Evolutionary conservation across 139 green algal species (phyloP).

Genomic region (Coelastrella sp.): DNA sequence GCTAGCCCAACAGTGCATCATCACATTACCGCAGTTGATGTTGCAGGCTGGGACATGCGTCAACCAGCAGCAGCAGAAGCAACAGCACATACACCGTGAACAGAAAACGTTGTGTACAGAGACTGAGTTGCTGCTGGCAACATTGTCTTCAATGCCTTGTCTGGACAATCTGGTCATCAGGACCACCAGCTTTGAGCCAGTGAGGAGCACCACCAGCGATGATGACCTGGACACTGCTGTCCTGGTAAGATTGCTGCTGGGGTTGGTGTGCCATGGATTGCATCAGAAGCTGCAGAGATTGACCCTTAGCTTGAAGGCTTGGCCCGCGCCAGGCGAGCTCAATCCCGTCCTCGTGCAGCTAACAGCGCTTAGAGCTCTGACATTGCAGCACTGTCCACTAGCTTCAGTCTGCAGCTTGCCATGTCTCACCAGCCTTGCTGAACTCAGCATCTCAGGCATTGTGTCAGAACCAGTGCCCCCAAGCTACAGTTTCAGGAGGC

Average conservation of each 20-base stretch:
- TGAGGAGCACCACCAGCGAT: too few species aligned
- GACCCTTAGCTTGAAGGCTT: neutral
- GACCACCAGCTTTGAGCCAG: too few species aligned
- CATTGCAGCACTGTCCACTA: neutral
- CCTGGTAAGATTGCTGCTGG: too few species aligned
- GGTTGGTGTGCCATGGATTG: too few species aligned
- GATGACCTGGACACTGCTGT: too few species aligned
- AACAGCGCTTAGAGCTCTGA: neutral
- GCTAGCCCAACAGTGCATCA: neutral
- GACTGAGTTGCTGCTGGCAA: too few species aligned
- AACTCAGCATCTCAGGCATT: slow-evolving; percentile 1
- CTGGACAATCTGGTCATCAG: slow-evolving; percentile 12
- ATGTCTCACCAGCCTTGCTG: neutral
- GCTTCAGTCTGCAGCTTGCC: slow-evolving; percentile 21
- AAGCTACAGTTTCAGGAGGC: neutral
- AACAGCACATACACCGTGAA: too few species aligned
- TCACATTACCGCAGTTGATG: neutral
- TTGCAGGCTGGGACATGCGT: too few species aligned
- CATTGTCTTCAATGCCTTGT: neutral
- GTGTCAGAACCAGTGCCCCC: neutral
- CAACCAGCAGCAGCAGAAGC: neutral
- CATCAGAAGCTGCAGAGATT: slow-evolving; percentile 10
- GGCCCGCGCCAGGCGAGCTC: neutral
- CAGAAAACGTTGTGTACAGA: too few species aligned
- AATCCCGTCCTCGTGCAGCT: neutral